Evolutionary conservation across 306 rosid species (phyloP), one percentile per base, ranked within the genome.

Genomic region (Cucurbita moschata): DNA sequence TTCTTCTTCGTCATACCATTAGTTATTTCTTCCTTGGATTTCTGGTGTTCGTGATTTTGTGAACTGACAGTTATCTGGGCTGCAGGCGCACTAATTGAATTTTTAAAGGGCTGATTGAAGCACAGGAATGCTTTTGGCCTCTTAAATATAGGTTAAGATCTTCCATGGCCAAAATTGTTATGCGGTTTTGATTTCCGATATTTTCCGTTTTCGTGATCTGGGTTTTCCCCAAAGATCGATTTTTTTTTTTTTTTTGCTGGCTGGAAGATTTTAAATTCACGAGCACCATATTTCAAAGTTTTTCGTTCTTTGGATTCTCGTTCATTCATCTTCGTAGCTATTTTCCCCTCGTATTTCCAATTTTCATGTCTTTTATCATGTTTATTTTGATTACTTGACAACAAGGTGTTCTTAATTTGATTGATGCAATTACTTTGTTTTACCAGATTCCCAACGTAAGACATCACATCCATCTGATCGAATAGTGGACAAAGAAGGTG

Each of bases 61-160:
- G 79, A 69, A 76, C 88, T 82, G 81, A 85, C 86, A 56, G 56
- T 79, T 72, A 46, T 82, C 81, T 80, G 88, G 86, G 85, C 77
- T 85, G 88, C 88, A 85, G 88, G 86, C 76, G 64, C 66, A 60
- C 72, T 76, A 40, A 70, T 78, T 76, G 70, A 68, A 61, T 58
- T 69, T 77, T 71, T 80, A 82, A 82, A 80, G 86, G 76, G 88
- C 84, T 78, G 86, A 82, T 80, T 82, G 86, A 85, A 85, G 83
- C 81, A 74, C 69, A 65, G 80, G 86, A 82, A 72, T 70, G 72
- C 82, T 64, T 76, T 76, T 80, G 82, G 79, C 78, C 81, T 78
- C 74, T 69, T 82, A 85, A 72, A 61, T 76, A 77, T 85, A 82
- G 86, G 85, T 82, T 71, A 72, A 82, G 79, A 80, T 76, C 83